phyloP scores from a whole-genome alignment of 2,329 filamentous ascomycete species.

The Alternaria angustiovoidea region DNA sequence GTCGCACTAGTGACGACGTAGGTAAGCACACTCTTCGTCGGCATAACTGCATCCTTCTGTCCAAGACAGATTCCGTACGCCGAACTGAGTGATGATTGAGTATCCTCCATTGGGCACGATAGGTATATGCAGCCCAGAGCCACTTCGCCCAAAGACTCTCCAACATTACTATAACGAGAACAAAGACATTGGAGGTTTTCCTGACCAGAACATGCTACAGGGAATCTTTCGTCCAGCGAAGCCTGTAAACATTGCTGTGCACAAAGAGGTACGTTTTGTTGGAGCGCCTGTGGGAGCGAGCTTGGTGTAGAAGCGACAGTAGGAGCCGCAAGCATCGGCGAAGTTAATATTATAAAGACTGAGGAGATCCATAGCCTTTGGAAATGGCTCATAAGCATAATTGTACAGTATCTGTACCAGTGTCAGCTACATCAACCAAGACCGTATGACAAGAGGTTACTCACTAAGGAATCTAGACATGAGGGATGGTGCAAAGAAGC shows the following conservation, averaged over 20 bases:
- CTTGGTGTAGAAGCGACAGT: conserved; percentile 30
- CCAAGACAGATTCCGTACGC: conserved; percentile 50
- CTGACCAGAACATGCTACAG: conserved; percentile 45
- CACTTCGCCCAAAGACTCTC: conserved; percentile 50
- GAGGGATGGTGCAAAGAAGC: conserved; percentile 37
- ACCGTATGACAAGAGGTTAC: conserved; percentile 29
- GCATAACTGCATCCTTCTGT: conserved; percentile 44
- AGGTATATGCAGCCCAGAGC: conserved; percentile 50
- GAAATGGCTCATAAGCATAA: conserved; percentile 50
- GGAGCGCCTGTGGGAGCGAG: conserved; percentile 39
- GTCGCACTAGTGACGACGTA: conserved; percentile 33
- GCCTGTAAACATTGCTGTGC: conserved; percentile 48
- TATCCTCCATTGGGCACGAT: conserved; percentile 38
- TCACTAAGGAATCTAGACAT: conserved; percentile 47
- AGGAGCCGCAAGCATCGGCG: conserved; percentile 37
- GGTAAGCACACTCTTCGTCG: conserved; percentile 47
- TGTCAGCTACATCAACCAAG: conserved; percentile 41
- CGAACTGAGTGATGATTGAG: conserved; percentile 23
- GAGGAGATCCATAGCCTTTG: conserved; percentile 49
- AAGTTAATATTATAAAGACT: conserved; percentile 46
- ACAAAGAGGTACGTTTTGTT: conserved; percentile 45
- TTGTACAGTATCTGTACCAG: conserved; percentile 45
- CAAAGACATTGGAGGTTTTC: conserved; percentile 48
- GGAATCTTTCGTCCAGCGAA: conserved; percentile 45
- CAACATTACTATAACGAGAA: conserved; percentile 48